Percentiles rank a stretch among this genome's conserved stretches.
Evolutionary conservation across 2,329 filamentous ascomycete genomes (phyloP).

Genomic region (Rasamsonia emersonii): DNA sequence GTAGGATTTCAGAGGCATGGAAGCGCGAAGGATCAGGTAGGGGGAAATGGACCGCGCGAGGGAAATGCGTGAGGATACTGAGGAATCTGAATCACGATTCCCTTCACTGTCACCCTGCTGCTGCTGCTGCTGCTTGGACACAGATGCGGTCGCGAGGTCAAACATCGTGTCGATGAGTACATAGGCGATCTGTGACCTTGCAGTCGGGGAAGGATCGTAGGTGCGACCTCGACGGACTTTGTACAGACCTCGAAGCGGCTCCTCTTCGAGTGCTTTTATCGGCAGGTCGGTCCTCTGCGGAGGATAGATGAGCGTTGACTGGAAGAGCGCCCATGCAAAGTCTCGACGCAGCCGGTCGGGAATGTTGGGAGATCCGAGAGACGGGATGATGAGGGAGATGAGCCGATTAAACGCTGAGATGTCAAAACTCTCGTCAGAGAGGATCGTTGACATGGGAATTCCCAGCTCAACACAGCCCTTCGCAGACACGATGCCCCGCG

Average conservation of each 20-base stretch:
- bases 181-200: constrained; percentile 66
- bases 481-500: constrained; percentile 61
- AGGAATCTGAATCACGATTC: constrained; percentile 13
- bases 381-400: constrained; percentile 59
- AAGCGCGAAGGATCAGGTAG: constrained; percentile 72
- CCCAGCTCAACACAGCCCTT: constrained; percentile 44
- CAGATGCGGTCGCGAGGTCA: constrained; percentile 51
- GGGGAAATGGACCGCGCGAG: constrained; percentile 70
- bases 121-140: constrained; percentile 23
- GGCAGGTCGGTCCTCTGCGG: constrained; percentile 56
- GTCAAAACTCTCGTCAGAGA: constrained; percentile 71
- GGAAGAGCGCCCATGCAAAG: constrained; percentile 71
- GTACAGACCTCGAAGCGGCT: constrained; percentile 56
- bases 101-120: neutral
- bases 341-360: constrained; percentile 57
- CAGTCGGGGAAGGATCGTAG: constrained; percentile 54
- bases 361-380: constrained; percentile 58
- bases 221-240: constrained; percentile 63
- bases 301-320: constrained; percentile 69
- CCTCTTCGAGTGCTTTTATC: constrained; percentile 29
- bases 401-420: constrained; percentile 63
- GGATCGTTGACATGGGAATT: constrained; percentile 39
- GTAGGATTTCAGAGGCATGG: constrained; percentile 72
- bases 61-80: constrained; percentile 39
- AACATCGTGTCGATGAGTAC: constrained; percentile 74